A percentile compares a stretch with the other conserved stretches of the same genome.
Evolutionary conservation across 1,284 basidiomycete genomes (phyloP).

Genomic region (Puccinia hordei): DNA sequence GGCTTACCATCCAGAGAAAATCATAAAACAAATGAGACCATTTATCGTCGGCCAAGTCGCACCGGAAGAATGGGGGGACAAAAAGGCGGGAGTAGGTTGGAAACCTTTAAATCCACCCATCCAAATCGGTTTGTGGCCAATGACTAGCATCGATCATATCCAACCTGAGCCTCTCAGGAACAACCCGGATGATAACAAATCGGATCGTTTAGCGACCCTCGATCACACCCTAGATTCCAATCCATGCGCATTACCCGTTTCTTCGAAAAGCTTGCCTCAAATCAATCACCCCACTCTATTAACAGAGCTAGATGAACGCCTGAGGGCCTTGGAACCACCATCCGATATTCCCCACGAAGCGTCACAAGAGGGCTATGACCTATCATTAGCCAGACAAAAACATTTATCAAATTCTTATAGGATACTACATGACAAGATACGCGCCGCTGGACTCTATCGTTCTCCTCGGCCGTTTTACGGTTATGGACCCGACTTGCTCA

Average conservation of each 20-base stretch:
- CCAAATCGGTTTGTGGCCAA: constrained; percentile 68
- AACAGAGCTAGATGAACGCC: constrained; percentile 28
- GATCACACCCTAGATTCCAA: constrained; percentile 10
- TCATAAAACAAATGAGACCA: constrained; percentile 67
- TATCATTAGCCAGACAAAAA: constrained; percentile 50
- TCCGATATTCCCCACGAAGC: constrained; percentile 35
- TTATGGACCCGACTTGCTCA: constrained; percentile 81
- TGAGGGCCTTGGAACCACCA: constrained; percentile 53
- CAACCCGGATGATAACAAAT: not conserved
- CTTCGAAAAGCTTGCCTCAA: not conserved
- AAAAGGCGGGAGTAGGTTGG: constrained; percentile 65
- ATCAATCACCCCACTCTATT: constrained; percentile 1
- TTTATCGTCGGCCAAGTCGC: constrained; percentile 75
- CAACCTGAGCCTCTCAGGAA: not conserved
- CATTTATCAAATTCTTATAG: constrained; percentile 68
- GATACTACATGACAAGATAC: constrained; percentile 73
- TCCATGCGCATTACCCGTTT: not conserved
- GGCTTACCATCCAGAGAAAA: constrained; percentile 79
- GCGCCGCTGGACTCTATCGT: constrained; percentile 78
- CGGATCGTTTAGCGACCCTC: not conserved
- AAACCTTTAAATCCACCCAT: constrained; percentile 83
- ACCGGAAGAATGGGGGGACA: constrained; percentile 63
- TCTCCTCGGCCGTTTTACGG: constrained; percentile 75
- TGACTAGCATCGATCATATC: constrained; percentile 48
- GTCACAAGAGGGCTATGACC: constrained; percentile 48